These are phyloP conservation scores for Skeletonema marinoi DNA, from an alignment of 108 stramenopile species.

Conservation along the genomic window DNA sequence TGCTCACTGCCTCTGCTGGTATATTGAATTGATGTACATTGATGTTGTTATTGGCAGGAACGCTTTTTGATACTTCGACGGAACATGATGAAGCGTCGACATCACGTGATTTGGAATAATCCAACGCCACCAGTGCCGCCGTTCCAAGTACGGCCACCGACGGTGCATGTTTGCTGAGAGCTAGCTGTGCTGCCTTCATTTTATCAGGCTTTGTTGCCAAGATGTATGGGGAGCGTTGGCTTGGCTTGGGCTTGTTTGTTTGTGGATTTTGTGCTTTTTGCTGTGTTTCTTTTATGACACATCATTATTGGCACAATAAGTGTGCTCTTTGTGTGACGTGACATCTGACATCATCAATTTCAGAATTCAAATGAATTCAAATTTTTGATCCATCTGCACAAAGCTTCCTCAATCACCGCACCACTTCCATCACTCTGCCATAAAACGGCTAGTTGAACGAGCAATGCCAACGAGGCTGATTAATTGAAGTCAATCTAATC, in stretches of 20 bases:
- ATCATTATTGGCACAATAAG: too few species aligned
- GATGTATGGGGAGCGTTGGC: too few species aligned
- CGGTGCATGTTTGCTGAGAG: not conserved
- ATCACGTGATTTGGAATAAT: not conserved
- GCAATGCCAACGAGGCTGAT: not conserved
- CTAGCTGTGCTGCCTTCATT: not conserved
- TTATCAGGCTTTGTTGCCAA: not conserved
- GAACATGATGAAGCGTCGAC: not conserved
- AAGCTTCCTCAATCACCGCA: not conserved
- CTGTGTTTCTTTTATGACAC: too few species aligned
- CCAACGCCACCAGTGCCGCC: not conserved
- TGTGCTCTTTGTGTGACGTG: not conserved
- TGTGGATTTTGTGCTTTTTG: not conserved
- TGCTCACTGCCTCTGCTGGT: not conserved
- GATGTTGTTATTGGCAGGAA: not conserved
- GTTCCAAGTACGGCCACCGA: not conserved
- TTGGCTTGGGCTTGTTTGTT: too few species aligned
- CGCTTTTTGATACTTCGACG: not conserved
- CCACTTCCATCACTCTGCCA: not conserved
- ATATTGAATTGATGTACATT: not conserved
- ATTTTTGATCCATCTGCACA: not conserved
- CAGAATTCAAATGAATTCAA: not conserved
- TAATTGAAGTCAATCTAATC: not conserved
- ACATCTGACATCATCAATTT: not conserved
- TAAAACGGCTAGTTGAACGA: not conserved